Conservation (phyloP, 768 basidiomycete species). For the Pleurotus salmoneostramineus region DNA sequence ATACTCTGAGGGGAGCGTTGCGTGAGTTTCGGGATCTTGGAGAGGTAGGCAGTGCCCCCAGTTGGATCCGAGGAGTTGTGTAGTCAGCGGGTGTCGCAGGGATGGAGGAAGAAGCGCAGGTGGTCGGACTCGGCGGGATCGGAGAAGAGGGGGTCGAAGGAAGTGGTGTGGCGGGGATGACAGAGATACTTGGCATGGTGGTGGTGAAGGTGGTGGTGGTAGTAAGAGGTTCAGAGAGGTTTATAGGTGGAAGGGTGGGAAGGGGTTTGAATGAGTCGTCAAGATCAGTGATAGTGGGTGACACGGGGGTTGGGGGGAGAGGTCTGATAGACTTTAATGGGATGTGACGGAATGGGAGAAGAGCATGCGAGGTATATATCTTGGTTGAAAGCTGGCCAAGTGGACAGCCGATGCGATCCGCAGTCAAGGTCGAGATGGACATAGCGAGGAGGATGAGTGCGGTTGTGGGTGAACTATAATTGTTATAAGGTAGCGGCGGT, state of each 20-base stretch:
- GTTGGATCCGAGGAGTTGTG: neutral
- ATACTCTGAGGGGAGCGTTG: neutral
- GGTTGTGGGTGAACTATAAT: neutral
- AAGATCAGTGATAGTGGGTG: neutral
- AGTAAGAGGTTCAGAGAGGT: neutral
- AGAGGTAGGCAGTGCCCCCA: neutral
- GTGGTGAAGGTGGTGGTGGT: too few species aligned
- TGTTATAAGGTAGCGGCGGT: neutral
- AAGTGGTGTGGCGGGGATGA: conserved; percentile 4
- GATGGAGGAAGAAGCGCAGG: neutral
- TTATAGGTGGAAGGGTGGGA: neutral
- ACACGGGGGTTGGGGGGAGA: neutral
- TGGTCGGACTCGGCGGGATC: neutral
- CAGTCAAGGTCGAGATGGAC: conserved; percentile 2
- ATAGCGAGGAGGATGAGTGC: neutral
- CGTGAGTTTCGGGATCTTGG: neutral
- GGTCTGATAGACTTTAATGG: neutral
- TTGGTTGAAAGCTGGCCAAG: neutral
- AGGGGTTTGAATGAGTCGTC: neutral
- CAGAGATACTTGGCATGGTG: conserved; percentile 2
- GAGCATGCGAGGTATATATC: conserved; percentile 4
- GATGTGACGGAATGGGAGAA: conserved; percentile 1
- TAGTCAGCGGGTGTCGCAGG: neutral
- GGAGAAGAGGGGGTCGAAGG: neutral
- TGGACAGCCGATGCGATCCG: neutral